Conservation (phyloP, 805 yeast genomes). For the Barnettozyma populi region DNA sequence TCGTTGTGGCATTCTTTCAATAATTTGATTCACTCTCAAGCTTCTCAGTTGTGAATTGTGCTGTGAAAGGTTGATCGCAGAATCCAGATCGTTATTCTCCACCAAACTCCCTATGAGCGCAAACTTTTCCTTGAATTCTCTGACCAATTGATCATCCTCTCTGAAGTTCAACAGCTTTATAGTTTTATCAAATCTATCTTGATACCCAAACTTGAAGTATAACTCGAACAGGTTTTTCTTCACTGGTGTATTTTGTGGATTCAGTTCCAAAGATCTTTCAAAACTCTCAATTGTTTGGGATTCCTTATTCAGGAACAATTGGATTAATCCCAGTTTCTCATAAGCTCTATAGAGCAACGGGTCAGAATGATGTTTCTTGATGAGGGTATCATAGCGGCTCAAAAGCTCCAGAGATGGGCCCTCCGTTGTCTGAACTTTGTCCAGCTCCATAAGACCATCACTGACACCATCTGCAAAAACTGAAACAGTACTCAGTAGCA, state of each 20-base stretch:
- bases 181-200: constrained; percentile 28
- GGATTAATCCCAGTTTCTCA: constrained; percentile 58
- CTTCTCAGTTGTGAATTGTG: constrained; percentile 32
- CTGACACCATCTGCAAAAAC: background rate
- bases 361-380: constrained; percentile 9
- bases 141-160: constrained; percentile 13
- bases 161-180: background rate
- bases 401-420: constrained; percentile 22
- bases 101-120: constrained; percentile 16
- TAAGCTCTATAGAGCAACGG: constrained; percentile 38
- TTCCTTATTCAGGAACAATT: constrained; percentile 51
- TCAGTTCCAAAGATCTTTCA: constrained; percentile 38
- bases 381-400: constrained; percentile 16
- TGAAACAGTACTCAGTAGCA: constrained; percentile 1
- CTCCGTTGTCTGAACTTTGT: constrained; percentile 9
- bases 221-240: constrained; percentile 42
- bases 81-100: constrained; percentile 27
- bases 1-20: constrained; percentile 11
- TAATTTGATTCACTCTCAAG: constrained; percentile 28
- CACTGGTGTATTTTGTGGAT: constrained; percentile 42
- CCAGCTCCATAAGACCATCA: constrained; percentile 6
- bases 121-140: constrained; percentile 16
- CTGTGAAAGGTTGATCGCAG: constrained; percentile 39
- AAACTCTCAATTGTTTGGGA: constrained; percentile 48
- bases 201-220: constrained; percentile 47